Evolutionary conservation across 805 yeast genomes (phyloP), one percentile per base, ranked within the genome.

Genomic region (Hanseniaspora valbyensis): DNA sequence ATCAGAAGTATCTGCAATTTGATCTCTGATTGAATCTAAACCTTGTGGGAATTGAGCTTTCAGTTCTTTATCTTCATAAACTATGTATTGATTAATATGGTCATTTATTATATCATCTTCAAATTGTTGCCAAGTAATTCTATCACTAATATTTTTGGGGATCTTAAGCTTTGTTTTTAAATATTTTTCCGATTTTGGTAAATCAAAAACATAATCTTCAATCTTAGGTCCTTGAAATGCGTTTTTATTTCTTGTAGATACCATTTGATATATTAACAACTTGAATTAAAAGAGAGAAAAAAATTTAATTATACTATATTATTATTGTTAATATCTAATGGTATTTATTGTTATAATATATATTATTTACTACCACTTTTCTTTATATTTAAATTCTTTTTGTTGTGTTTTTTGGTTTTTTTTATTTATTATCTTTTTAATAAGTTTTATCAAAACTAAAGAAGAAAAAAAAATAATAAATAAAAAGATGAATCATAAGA

Each of bases 71-170:
- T 30, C 32, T 13, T 22, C 12, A 4, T 34, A 2, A 4, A 39
- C 6, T n/a, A 48, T 38, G 19, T 21, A 40, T n/a, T 30, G 29
- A 22, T 48, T 36, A 10, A 48, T 25, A 22, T 48, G 38, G 16
- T 24, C 19, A 21, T 25, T 18, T 6, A 48, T 48, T 2, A 40
- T 30, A n/a, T 48, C 34, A 21, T 48, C 51, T 21, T 48, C 51
- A 40, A 48, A 48, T 12, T 37, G 51, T n/a, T 48, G 51, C 51
- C 51, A 48, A 2, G 51, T 48, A 6, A 48, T 39, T 40, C 51
- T 40, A 19, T 48, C 51, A 5, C 29, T 38, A 24, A 48, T 39
- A 26, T 28, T 48, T 29, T 48, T 42, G 12, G 51, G 51, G 3
- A 48, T 48, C 3, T 38, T 33, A 6, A 48, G 28, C 14, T 48